These are phyloP conservation scores for Calonectria ilicicola DNA, from an alignment of 2,329 filamentous ascomycete species.

Conservation along the genomic window DNA sequence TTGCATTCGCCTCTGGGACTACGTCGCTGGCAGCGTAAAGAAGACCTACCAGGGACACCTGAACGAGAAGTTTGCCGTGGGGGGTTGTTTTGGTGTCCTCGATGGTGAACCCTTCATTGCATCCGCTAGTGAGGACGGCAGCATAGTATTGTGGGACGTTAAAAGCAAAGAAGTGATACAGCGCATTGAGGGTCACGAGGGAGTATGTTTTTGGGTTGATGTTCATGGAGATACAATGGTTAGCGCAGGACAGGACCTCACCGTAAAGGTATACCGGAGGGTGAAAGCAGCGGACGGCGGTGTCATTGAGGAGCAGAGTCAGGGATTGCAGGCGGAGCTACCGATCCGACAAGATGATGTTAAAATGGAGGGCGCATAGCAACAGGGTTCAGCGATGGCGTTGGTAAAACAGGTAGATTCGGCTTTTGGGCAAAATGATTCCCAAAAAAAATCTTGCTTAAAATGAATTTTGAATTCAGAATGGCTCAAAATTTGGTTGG, in stretches of 20 bases:
- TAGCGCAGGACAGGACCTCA: slow-evolving; percentile 67
- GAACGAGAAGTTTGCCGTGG: slow-evolving; percentile 88
- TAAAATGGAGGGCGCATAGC: slow-evolving; percentile 49
- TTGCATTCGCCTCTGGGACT: slow-evolving; percentile 93
- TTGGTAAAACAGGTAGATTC: slow-evolving; percentile 4
- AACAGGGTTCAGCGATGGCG: slow-evolving; percentile 20
- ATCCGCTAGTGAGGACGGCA: slow-evolving; percentile 89
- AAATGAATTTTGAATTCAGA: neutral
- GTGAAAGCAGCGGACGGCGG: slow-evolving; percentile 38
- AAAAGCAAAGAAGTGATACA: slow-evolving; percentile 86
- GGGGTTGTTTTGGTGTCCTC: slow-evolving; percentile 80
- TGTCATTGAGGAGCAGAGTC: neutral
- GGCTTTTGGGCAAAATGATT: neutral
- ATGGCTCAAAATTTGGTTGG: too few relatives aligned
- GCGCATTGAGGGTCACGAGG: slow-evolving; percentile 63
- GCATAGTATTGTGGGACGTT: slow-evolving; percentile 91
- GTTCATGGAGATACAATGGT: slow-evolving; percentile 67
- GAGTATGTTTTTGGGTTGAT: slow-evolving; percentile 76
- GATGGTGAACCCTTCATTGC: slow-evolving; percentile 72
- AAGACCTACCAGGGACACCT: slow-evolving; percentile 97
- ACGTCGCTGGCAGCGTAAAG: slow-evolving; percentile 88
- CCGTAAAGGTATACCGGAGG: slow-evolving; percentile 61
- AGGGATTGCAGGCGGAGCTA: slow-evolving; percentile 69
- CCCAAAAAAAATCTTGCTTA: neutral
- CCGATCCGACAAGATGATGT: slow-evolving; percentile 53